These are phyloP conservation scores for Achaetomium macrosporum DNA, from an alignment of 2,329 filamentous ascomycete species.

Conservation along the genomic window DNA sequence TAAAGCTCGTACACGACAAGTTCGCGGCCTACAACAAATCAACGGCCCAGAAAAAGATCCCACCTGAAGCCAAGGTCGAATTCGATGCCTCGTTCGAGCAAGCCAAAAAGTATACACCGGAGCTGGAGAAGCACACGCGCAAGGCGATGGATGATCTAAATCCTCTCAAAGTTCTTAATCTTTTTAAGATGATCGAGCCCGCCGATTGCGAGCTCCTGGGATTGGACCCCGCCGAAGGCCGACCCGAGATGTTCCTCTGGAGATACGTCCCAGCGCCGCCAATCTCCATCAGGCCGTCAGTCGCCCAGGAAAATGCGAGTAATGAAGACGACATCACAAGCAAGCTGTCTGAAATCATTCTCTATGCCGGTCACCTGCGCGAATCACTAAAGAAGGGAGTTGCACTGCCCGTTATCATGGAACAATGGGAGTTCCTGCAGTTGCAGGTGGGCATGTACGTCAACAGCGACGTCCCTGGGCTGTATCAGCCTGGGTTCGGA, in stretches of 20 bases:
- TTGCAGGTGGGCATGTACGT: constrained; percentile 96
- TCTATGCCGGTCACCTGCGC: constrained; percentile 81
- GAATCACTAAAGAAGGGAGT: constrained; percentile 78
- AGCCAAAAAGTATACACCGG: constrained; percentile 69
- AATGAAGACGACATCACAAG: constrained; percentile 96
- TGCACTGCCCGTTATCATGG: constrained; percentile 83
- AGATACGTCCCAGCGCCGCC: constrained; percentile 91
- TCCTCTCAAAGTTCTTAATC: constrained; percentile 77
- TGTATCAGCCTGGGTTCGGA: constrained; percentile 81
- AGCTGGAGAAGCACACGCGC: constrained; percentile 83
- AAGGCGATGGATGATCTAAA: constrained; percentile 95
- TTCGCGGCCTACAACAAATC: constrained; percentile 85
- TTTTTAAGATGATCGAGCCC: constrained; percentile 82
- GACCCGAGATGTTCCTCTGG: constrained; percentile 97
- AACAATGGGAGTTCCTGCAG: constrained; percentile 97
- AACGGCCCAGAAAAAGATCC: constrained; percentile 75
- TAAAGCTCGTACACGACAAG: constrained; percentile 93
- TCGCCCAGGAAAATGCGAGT: constrained; percentile 85
- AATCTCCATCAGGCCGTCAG: constrained; percentile 88
- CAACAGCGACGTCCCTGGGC: constrained; percentile 89
- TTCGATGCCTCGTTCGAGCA: constrained; percentile 83
- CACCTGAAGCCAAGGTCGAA: constrained; percentile 72
- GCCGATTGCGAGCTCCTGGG: constrained; percentile 88
- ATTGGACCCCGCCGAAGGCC: constrained; percentile 76
- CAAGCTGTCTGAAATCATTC: constrained; percentile 93